A percentile compares a stretch with the other conserved stretches of the same genome.
Evolutionary conservation across 192 early-diverging fungal species (phyloP).

Genomic region (Cladochytrium replicatum): DNA sequence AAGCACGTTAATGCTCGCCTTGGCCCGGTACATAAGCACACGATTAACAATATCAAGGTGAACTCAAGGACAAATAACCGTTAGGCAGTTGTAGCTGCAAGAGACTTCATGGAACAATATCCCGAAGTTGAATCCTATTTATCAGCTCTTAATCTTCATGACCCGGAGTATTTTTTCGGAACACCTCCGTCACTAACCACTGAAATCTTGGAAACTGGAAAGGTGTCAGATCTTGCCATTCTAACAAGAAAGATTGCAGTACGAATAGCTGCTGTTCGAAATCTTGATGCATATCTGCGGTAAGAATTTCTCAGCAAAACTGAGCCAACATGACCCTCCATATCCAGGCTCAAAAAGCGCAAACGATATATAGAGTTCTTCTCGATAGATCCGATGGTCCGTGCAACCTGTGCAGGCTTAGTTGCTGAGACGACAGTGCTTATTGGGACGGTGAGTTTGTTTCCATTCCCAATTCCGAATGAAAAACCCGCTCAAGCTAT

Average conservation of each 20-base stretch:
- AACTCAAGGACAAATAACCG: too few species aligned
- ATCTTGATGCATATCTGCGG: constrained; percentile 7
- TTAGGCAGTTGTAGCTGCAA: too few species aligned
- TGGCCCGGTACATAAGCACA: too few species aligned
- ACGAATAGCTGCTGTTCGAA: constrained; percentile 14
- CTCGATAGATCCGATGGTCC: constrained; percentile 22
- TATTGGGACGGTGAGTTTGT: constrained; percentile 1
- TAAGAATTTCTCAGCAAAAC: background rate
- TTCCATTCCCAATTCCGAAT: background rate
- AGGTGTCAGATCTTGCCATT: constrained; percentile 12
- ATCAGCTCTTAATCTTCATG: constrained; percentile 11
- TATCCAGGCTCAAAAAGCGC: constrained; percentile 21
- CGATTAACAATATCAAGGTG: too few species aligned
- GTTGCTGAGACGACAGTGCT: constrained; percentile 17
- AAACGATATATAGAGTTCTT: constrained; percentile 12
- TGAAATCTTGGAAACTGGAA: background rate
- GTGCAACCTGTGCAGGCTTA: constrained; percentile 17
- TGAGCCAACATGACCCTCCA: background rate
- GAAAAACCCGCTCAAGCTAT: background rate
- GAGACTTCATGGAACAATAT: constrained; percentile 20
- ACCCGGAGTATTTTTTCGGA: constrained; percentile 26
- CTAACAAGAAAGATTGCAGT: constrained; percentile 19
- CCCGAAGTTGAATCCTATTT: constrained; percentile 16
- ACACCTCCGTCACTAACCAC: constrained; percentile 4
- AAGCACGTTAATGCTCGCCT: too few species aligned